Evolutionary conservation across 495 filamentous ascomycete genomes (phyloP).

Genomic region (Penicillium longicatenatum): DNA sequence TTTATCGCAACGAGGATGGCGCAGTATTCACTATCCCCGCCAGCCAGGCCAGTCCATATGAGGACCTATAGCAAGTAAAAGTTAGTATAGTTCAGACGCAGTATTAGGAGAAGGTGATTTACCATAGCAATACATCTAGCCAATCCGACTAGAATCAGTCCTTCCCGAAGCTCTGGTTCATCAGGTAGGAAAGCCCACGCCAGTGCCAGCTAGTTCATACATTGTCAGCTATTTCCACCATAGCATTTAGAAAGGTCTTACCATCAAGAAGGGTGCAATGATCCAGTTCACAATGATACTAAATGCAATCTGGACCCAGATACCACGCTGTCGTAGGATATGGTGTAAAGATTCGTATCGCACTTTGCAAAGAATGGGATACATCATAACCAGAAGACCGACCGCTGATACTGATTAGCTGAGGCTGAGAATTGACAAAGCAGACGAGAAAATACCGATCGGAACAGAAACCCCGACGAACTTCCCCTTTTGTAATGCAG

Average conservation of each 20-base stretch:
- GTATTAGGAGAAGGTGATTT: slow-evolving; percentile 16
- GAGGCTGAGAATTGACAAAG: not conserved
- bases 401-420: slow-evolving; percentile 53
- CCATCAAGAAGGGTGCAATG: slow-evolving; percentile 88
- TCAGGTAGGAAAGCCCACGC: slow-evolving; percentile 85
- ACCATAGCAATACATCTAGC: slow-evolving; percentile 86
- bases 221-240: slow-evolving; percentile 6
- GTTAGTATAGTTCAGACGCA: not conserved
- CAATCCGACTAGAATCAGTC: slow-evolving; percentile 75
- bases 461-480: slow-evolving; percentile 80
- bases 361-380: slow-evolving; percentile 93
- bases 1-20: slow-evolving; percentile 90
- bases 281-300: slow-evolving; percentile 87
- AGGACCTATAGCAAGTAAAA: slow-evolving; percentile 54
- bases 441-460: slow-evolving; percentile 64
- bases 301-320: slow-evolving; percentile 82
- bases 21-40: slow-evolving; percentile 81
- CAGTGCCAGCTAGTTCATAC: slow-evolving; percentile 55
- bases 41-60: slow-evolving; percentile 77
- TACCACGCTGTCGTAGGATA: slow-evolving; percentile 56
- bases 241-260: slow-evolving; percentile 29
- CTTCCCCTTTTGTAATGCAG: slow-evolving; percentile 67
- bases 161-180: slow-evolving; percentile 63
- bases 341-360: slow-evolving; percentile 77
- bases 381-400: slow-evolving; percentile 92